Conservation (phyloP, 305 asterid genomes). For the Fraxinus floribunda region DNA sequence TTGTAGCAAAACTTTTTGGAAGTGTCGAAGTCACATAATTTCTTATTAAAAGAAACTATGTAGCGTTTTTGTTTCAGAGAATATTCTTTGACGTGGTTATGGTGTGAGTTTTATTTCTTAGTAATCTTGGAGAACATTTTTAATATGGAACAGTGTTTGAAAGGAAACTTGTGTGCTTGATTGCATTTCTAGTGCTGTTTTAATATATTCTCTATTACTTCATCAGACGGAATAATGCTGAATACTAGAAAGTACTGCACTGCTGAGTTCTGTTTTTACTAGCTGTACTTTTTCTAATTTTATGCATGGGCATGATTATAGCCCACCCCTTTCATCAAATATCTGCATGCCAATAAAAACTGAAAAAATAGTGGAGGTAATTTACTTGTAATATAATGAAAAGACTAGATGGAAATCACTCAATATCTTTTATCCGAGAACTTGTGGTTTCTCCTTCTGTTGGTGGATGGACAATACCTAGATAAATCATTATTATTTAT, state of each 20-base stretch:
- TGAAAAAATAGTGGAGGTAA: neutral
- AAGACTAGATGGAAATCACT: neutral
- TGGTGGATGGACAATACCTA: conserved; percentile 11
- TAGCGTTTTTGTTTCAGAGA: neutral
- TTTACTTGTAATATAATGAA: conserved; percentile 4
- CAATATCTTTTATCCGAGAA: neutral
- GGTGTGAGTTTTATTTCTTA: neutral
- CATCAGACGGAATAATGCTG: neutral
- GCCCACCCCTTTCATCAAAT: neutral
- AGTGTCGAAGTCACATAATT: neutral
- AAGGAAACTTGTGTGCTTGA: neutral
- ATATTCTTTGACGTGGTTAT: neutral
- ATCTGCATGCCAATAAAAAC: conserved; percentile 5
- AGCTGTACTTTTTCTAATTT: neutral
- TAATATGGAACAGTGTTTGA: neutral
- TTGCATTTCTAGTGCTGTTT: neutral
- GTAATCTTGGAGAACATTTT: neutral
- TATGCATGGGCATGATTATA: conserved; percentile 2
- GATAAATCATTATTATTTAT: conserved; percentile 4
- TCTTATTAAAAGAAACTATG: neutral
- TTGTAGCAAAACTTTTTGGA: neutral
- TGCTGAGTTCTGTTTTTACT: neutral
- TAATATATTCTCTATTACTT: neutral
- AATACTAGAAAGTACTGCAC: neutral
- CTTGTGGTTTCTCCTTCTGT: neutral